Conservation (phyloP, 2,329 filamentous ascomycete genomes). For the Ophiostoma ips region DNA sequence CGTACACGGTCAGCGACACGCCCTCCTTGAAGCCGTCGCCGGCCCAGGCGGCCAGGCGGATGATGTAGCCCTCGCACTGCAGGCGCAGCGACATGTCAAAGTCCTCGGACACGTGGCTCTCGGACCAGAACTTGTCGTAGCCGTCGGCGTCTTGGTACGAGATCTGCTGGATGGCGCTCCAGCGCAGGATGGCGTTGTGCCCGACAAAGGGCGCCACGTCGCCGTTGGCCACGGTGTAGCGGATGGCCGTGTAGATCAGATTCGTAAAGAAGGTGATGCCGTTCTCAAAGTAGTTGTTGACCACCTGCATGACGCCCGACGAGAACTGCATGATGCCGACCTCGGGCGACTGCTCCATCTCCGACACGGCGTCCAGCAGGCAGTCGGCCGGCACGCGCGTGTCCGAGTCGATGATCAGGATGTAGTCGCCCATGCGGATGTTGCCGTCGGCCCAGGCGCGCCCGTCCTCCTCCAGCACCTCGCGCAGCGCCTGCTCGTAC, state of each 20-base stretch:
- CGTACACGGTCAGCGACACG: slow-evolving; percentile 71
- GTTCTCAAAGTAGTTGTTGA: slow-evolving; percentile 58
- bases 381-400: slow-evolving; percentile 67
- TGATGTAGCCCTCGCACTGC: slow-evolving; percentile 57
- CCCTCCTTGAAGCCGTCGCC: slow-evolving; percentile 72
- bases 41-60: slow-evolving; percentile 59
- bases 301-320: slow-evolving; percentile 67
- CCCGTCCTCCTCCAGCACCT: slow-evolving; percentile 52
- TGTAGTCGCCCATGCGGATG: slow-evolving; percentile 74
- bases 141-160: slow-evolving; percentile 55
- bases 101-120: slow-evolving; percentile 67
- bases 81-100: slow-evolving; percentile 72
- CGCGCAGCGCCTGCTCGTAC: slow-evolving; percentile 50
- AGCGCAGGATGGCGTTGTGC: slow-evolving; percentile 66
- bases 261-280: slow-evolving; percentile 61
- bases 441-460: slow-evolving; percentile 74
- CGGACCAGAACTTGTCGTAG: slow-evolving; percentile 71
- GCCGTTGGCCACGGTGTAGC: slow-evolving; percentile 62
- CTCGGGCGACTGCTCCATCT: slow-evolving; percentile 68
- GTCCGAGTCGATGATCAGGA: slow-evolving; percentile 65
- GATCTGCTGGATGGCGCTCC: slow-evolving; percentile 62
- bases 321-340: slow-evolving; percentile 69
- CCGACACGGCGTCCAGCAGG: slow-evolving; percentile 62
- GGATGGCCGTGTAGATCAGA: slow-evolving; percentile 63
- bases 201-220: slow-evolving; percentile 69